phyloP scores from a whole-genome alignment of 2,329 filamentous ascomycete genomes.

The Emmonsia crescens region DNA sequence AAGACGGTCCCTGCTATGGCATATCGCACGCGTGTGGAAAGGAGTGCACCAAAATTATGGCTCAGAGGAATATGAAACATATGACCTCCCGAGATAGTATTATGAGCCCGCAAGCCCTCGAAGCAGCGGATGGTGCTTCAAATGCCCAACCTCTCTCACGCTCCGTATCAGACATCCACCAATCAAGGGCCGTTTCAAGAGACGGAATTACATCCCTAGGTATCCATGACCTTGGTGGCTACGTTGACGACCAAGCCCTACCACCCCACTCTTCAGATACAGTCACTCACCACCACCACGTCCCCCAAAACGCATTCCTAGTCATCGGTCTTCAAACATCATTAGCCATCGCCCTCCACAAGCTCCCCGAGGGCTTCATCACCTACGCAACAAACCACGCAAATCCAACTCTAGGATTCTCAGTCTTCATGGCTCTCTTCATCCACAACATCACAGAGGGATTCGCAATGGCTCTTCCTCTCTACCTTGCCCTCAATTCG shows the following conservation, averaged over 20 bases:
- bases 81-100: background rate
- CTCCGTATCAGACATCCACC: background rate
- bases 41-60: slow-evolving; percentile 45
- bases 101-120: background rate
- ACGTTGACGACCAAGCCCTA: slow-evolving; percentile 14
- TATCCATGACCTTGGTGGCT: slow-evolving; percentile 12
- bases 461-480: slow-evolving; percentile 81
- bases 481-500: slow-evolving; percentile 81
- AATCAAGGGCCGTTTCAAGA: background rate
- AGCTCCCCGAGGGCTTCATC: slow-evolving; percentile 77
- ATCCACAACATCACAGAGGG: slow-evolving; percentile 98
- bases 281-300: slow-evolving; percentile 77
- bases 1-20: slow-evolving; percentile 50
- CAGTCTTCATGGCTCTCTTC: slow-evolving; percentile 89
- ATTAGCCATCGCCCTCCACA: slow-evolving; percentile 89
- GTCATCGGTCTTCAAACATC: slow-evolving; percentile 94
- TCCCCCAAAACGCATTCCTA: slow-evolving; percentile 85
- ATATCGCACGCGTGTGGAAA: slow-evolving; percentile 51
- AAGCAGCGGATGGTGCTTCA: background rate
- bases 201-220: background rate
- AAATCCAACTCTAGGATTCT: slow-evolving; percentile 75
- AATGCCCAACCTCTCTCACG: background rate
- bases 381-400: slow-evolving; percentile 97
- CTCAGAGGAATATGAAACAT: slow-evolving; percentile 13
- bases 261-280: slow-evolving; percentile 11